Evolutionary conservation across 139 green algal species (phyloP).

Genomic region (Asterochloris erici): DNA sequence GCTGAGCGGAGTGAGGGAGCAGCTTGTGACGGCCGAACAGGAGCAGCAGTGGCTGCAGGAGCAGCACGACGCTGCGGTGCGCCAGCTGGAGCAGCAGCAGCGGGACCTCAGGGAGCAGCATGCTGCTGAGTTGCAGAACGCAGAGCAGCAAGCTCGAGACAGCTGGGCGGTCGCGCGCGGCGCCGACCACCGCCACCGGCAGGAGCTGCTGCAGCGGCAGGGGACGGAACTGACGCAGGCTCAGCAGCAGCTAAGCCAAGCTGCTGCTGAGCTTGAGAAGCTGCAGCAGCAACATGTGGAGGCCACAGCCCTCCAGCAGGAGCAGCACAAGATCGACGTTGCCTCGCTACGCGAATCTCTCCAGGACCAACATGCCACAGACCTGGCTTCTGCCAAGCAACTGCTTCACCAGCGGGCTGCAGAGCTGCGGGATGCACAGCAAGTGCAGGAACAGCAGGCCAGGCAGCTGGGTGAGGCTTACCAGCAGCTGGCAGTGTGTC

Average conservation of each 20-base stretch:
- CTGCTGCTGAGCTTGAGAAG: not conserved
- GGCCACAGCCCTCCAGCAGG: not conserved
- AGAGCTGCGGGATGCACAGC: too few species aligned
- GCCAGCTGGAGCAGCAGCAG: not conserved
- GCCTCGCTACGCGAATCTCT: too few species aligned
- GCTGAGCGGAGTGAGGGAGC: not conserved
- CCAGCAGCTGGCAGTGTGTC: too few species aligned
- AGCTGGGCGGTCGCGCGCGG: not conserved
- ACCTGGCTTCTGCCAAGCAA: too few species aligned
- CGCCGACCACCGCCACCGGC: not conserved
- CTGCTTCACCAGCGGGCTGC: too few species aligned
- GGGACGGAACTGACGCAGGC: not conserved
- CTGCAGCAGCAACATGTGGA: conserved; percentile 1
- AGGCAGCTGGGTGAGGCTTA: too few species aligned
- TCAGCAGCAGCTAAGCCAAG: not conserved
- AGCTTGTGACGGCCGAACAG: not conserved
- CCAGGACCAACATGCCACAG: too few species aligned
- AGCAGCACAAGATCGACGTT: not conserved
- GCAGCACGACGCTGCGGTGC: not conserved
- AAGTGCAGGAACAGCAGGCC: too few species aligned
- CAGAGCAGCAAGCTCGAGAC: conserved; percentile 5
- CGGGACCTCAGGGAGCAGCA: not conserved
- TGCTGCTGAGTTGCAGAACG: not conserved
- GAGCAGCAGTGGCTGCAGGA: not conserved
- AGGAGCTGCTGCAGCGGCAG: not conserved